Conservation (phyloP, 257 asterid species). For the Nicotiana otophora region DNA sequence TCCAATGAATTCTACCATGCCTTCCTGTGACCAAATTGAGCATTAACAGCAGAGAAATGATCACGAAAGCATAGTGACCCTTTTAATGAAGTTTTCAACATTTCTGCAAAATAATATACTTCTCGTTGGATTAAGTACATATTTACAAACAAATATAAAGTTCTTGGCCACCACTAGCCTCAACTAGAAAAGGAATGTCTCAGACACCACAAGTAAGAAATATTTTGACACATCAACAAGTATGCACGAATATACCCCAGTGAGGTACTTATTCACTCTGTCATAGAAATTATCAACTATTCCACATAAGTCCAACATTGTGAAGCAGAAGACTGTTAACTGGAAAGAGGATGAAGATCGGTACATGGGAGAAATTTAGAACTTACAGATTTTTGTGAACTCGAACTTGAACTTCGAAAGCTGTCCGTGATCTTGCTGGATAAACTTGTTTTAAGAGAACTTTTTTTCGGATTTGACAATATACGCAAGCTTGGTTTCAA, state of each 20-base stretch:
- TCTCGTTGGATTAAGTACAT: background rate
- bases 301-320: background rate
- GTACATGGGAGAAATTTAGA: background rate
- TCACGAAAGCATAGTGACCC: background rate
- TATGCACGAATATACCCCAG: background rate
- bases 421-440: conserved; percentile 60
- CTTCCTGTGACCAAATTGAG: conserved; percentile 52
- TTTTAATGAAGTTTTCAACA: background rate
- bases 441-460: conserved; percentile 63
- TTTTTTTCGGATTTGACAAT: conserved; percentile 40
- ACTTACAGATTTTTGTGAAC: conserved; percentile 49
- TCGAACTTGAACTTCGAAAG: conserved; percentile 64
- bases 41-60: conserved; percentile 11
- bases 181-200: background rate
- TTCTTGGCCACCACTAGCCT: background rate
- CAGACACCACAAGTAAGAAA: background rate
- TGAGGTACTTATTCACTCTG: background rate
- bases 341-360: background rate
- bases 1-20: conserved; percentile 93
- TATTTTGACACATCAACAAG: background rate
- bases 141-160: background rate
- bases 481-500: conserved; percentile 97
- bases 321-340: background rate
- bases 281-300: background rate
- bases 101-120: background rate